Evolutionary conservation across 2,329 filamentous ascomycete genomes (phyloP).

Genomic region (Ceratocystiopsis minuta): DNA sequence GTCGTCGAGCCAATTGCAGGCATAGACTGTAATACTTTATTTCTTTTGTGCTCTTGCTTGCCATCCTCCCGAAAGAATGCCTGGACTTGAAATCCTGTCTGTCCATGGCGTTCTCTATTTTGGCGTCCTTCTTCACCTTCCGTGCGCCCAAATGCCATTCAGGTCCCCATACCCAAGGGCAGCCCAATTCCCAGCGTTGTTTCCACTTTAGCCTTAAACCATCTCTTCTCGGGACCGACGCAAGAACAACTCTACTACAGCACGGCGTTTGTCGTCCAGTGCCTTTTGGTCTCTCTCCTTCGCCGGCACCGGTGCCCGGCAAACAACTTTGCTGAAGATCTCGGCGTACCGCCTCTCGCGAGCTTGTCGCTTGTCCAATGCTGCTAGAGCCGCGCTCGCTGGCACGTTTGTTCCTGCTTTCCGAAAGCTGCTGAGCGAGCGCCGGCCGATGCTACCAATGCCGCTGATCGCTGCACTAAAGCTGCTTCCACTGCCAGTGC

Average conservation of each 20-base stretch:
- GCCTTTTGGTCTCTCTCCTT: constrained; percentile 37
- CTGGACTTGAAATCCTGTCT: no score
- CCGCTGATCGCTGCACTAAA: constrained; percentile 6
- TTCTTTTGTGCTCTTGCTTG: no score
- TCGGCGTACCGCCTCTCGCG: constrained; percentile 46
- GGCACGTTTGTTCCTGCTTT: background rate
- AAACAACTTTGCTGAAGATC: constrained; percentile 45
- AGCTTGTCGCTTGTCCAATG: constrained; percentile 34
- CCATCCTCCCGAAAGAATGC: no score
- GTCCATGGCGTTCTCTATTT: no score
- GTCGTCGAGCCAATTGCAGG: no score
- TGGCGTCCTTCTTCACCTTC: no score
- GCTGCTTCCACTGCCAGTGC: background rate
- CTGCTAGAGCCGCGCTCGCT: constrained; percentile 11
- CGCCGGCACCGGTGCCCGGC: constrained; percentile 24
- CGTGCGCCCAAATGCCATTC: background rate
- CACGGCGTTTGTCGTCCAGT: constrained; percentile 44
- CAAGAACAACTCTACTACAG: constrained; percentile 55
- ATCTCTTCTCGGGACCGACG: constrained; percentile 8
- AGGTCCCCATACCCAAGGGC: background rate
- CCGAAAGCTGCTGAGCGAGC: constrained; percentile 23
- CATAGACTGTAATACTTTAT: no score
- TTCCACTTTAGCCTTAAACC: background rate
- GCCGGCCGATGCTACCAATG: constrained; percentile 10
- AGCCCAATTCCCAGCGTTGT: background rate